These are phyloP conservation scores for Malus orientalis DNA, from an alignment of 306 rosid species.

Conservation along the genomic window DNA sequence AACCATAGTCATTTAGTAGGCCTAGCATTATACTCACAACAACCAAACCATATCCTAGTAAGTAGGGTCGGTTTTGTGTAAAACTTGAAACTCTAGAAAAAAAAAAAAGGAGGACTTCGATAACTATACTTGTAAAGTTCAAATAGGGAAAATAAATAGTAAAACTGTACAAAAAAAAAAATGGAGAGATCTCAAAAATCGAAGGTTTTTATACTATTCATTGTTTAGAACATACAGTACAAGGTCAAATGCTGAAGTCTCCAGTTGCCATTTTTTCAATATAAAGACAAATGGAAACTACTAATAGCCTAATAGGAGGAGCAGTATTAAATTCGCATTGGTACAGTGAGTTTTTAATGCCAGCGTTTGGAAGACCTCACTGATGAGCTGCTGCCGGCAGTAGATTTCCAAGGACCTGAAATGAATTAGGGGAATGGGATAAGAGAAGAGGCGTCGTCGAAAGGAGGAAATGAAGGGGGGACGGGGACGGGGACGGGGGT, in stretches of 20 bases:
- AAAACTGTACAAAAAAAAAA: not conserved
- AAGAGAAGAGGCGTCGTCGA: not conserved
- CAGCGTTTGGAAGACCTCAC: conserved; percentile 55
- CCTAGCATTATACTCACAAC: no score
- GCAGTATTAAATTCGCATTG: not conserved
- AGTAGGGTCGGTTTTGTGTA: no score
- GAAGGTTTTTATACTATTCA: not conserved
- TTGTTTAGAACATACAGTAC: conserved; percentile 14
- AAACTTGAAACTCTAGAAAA: not conserved
- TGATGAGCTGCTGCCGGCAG: conserved; percentile 48
- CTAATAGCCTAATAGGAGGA: not conserved
- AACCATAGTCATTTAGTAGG: no score
- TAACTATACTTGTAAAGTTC: not conserved
- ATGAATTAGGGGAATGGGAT: conserved; percentile 10
- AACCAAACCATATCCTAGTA: no score
- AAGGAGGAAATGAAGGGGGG: not conserved
- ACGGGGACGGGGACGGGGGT: not conserved
- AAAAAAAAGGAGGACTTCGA: no score
- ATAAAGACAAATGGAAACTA: conserved; percentile 31
- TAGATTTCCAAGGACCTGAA: conserved; percentile 53
- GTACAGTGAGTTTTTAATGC: conserved; percentile 39
- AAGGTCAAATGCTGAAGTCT: conserved; percentile 15
- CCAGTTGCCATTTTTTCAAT: conserved; percentile 38
- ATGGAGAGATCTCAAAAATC: not conserved
- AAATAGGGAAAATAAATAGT: not conserved